Conservation (phyloP, 139 green algal genomes). For the Chlorella sp. region DNA sequence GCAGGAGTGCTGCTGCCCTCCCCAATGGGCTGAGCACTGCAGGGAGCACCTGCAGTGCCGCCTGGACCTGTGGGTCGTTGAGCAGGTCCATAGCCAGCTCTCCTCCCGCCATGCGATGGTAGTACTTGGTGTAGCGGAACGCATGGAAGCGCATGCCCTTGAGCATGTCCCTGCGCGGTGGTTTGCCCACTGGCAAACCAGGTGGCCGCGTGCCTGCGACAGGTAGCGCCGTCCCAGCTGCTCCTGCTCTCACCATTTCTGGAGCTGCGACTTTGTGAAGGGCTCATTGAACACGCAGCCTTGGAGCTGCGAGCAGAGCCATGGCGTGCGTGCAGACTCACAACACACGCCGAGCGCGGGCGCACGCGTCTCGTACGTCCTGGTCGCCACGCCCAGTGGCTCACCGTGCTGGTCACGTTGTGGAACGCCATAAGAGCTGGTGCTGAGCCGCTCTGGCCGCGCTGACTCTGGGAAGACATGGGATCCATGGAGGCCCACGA, state of each 20-base stretch:
- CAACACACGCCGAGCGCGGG: background rate
- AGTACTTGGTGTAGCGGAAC: constrained; percentile 49
- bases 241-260: constrained; percentile 35
- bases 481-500: no score
- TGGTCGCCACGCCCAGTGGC: no score
- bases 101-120: constrained; percentile 40
- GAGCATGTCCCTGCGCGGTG: constrained; percentile 30
- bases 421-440: no score
- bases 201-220: background rate
- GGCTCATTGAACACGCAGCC: constrained; percentile 18
- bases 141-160: constrained; percentile 14
- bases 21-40: no score
- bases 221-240: background rate
- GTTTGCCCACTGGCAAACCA: background rate
- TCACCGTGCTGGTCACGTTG: no score
- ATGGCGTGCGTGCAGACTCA: background rate
- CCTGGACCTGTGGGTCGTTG: constrained; percentile 24
- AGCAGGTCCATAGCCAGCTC: constrained; percentile 47
- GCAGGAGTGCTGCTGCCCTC: no score
- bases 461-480: no score
- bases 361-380: no score
- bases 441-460: no score
- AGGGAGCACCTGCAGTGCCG: constrained; percentile 28
- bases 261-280: constrained; percentile 28
- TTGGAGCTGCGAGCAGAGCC: constrained; percentile 8